These are phyloP conservation scores for Diplodia corticola DNA, from an alignment of 2,329 filamentous ascomycete genomes.

Conservation along the genomic window DNA sequence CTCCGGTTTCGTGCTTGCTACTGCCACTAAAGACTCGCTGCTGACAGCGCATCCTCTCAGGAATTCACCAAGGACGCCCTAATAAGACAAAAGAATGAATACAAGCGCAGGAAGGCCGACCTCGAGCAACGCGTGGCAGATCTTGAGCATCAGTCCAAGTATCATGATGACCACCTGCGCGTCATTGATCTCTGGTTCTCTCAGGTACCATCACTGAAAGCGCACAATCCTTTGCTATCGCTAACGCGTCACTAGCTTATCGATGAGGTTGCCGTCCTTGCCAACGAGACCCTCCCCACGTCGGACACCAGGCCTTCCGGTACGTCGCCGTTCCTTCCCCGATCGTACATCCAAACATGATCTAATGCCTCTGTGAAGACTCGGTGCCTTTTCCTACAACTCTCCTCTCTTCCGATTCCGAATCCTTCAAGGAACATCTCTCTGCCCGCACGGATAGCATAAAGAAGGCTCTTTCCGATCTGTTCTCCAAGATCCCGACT, in stretches of 20 bases:
- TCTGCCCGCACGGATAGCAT: conserved; percentile 74
- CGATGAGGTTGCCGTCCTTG: conserved; percentile 50
- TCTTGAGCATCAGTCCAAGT: conserved; percentile 71
- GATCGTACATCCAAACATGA: not conserved
- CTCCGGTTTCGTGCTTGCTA: conserved; percentile 23
- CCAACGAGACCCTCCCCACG: conserved; percentile 35
- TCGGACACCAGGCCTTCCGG: conserved; percentile 13
- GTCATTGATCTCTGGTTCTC: conserved; percentile 91
- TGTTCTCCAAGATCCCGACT: conserved; percentile 57
- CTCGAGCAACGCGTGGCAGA: conserved; percentile 81
- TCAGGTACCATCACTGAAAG: conserved; percentile 63
- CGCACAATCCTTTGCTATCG: not conserved
- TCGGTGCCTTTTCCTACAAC: conserved; percentile 51
- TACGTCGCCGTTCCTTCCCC: conserved; percentile 14
- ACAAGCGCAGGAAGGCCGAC: conserved; percentile 84
- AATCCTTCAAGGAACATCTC: conserved; percentile 75
- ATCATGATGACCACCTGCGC: conserved; percentile 91
- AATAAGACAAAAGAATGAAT: conserved; percentile 95
- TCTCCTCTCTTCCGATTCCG: conserved; percentile 56
- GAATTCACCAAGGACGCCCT: conserved; percentile 95
- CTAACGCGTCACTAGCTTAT: conserved; percentile 43
- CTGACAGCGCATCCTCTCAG: conserved; percentile 49
- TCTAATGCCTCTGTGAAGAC: conserved; percentile 6
- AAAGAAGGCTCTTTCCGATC: conserved; percentile 67
- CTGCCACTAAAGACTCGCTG: conserved; percentile 35